Evolutionary conservation across 2,329 filamentous ascomycete species (phyloP), one percentile per base, ranked within the genome.

Genomic region (Pseudogymnoascus sp.): DNA sequence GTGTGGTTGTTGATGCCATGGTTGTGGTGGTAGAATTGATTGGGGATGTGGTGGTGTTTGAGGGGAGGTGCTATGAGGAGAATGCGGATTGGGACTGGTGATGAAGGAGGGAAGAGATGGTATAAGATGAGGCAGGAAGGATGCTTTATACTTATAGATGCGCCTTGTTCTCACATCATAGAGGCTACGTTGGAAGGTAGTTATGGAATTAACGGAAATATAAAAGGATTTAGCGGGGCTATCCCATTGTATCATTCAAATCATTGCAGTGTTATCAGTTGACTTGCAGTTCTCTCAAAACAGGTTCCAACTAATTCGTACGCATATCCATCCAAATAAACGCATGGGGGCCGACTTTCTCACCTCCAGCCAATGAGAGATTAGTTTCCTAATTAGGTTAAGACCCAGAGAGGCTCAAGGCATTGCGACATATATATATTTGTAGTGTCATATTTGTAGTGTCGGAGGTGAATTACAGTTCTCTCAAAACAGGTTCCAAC

Each of bases 1-100:
- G 65, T 16, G 74, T 74, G 59, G 73, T 75, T 28, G 60, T 31
- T 31, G 28, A 9, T 25, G 62, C 61, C 63, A 64, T 61, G 59
- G 60, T 2, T 8, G 49, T 11, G 64, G 63, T 14, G 63, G 28
- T 31, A 7, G 6, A 64, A 61, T 40, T 18, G 38, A 40, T 40
- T 40, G n/a, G 16, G 38, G 7, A 6, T 18, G 38, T 7, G n/a
- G 16, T 40, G 38, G 1, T 9, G 38, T 40, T 6, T 9, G n/a
- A 40, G 38, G 38, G 38, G n/a, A 9, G 8, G 38, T 40, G 16
- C 9, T 40, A 40, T 9, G n/a, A 4, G 38, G 5, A 18, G 38
- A 40, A 9, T 40, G 6, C 2, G 18, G 4, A 2, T 40, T 40
- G n/a, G 9, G 18, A 7, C 1, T 28, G 37, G 3, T 1, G 7